Evolutionary conservation across 371 early-diverging fungal genomes (phyloP), one percentile per base, ranked within the genome.

Genomic region (Saksenaea oblongispora): DNA sequence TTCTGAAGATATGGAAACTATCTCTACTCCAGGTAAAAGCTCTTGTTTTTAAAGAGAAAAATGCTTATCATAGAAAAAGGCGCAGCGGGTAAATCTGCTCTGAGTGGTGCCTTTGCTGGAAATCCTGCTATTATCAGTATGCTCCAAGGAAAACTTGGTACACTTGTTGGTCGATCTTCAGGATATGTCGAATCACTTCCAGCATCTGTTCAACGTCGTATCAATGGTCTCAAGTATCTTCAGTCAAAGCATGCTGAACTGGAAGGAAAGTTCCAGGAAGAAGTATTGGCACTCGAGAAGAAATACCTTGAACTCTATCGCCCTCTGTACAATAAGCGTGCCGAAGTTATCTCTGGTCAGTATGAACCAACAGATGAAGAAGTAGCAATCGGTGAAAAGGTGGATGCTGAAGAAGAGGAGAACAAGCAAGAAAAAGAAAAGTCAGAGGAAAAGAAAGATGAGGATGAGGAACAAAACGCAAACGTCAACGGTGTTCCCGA

Each of bases 211-310:
- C 83, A 91, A 63, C 86, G 88, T 63, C 90, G 97, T 65, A 69
- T 97, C 59, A 87, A 92, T 64, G 93, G 89, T 36, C 87, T 97
- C 67, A 87, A 87, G 78, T 86, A 86, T 64, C 80, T 94, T 69
- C 94, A 95, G 85, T 78, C 85, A 41, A 85, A 95, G 80, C 93
- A 92, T 69, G 69, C 84, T 34, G 89, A 82, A 24, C 76, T 98
- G 53, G 94, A 95, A 76, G 79, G 82, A 56, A 78, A 91, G 75
- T 94, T 96, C 85, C 90, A 91, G 58, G 85, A 92, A 73, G 96
- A 96, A 78, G 88, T 97, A 58, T 73, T 92, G 44, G 94, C 84
- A 54, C 83, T 98, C 36, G 98, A 98, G 80, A 95, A 95, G 86
- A 95, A 97, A 81, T 98, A 93, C 79, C 84, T 86, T 27, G 76